Conservation (phyloP, 371 early-diverging fungal genomes). For the Neoconidiobolus thromboides region DNA sequence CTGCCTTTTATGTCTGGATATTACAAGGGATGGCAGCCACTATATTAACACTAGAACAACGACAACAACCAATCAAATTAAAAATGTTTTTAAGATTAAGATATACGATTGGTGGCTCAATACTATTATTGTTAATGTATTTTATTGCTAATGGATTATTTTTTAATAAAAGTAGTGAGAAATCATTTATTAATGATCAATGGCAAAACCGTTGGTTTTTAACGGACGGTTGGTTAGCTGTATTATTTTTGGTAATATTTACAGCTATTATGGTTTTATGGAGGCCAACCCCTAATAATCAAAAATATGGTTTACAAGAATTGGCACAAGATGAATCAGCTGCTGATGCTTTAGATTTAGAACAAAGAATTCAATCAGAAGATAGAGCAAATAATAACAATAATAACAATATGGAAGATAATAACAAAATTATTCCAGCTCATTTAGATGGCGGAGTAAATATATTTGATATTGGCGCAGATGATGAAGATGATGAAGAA, state of each 20-base stretch:
- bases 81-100: constrained; percentile 77
- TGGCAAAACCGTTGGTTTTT: constrained; percentile 86
- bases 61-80: constrained; percentile 73
- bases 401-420: constrained; percentile 3
- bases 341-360: constrained; percentile 19
- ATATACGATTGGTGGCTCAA: constrained; percentile 53
- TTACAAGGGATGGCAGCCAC: constrained; percentile 37
- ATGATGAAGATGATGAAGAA: constrained; percentile 17
- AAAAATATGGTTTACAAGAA: constrained; percentile 46
- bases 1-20: constrained; percentile 83
- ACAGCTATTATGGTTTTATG: constrained; percentile 61
- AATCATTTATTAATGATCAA: constrained; percentile 50
- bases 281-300: constrained; percentile 85
- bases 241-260: constrained; percentile 65
- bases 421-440: constrained; percentile 2
- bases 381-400: constrained; percentile 14
- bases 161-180: constrained; percentile 32
- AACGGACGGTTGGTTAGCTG: constrained; percentile 70
- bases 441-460: constrained; percentile 24
- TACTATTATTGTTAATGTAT: constrained; percentile 45
- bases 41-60: constrained; percentile 38
- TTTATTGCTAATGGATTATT: constrained; percentile 64
- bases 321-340: constrained; percentile 9
- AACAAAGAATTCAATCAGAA: constrained; percentile 37
- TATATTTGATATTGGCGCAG: constrained; percentile 42